A percentile compares a stretch with the other conserved stretches of the same genome.
Evolutionary conservation across 2,329 filamentous ascomycete genomes (phyloP).

Genomic region (Aspergillus proliferans): DNA sequence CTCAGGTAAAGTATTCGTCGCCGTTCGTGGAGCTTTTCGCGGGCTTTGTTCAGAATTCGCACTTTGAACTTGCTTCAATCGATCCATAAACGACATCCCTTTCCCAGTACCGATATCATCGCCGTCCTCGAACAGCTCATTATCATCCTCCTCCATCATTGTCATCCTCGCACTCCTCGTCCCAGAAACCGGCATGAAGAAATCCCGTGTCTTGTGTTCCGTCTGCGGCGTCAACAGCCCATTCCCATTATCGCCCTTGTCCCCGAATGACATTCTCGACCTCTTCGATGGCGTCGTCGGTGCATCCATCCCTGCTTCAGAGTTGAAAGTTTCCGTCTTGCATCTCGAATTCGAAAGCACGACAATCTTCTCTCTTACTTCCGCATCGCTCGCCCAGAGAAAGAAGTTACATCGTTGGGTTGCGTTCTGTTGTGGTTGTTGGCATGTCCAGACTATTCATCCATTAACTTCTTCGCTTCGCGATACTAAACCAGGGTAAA

Average conservation of each 20-base stretch:
- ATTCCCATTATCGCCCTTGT: neutral
- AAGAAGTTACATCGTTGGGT: constrained; percentile 51
- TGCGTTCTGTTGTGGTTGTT: constrained; percentile 38
- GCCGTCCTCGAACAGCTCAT: constrained; percentile 30
- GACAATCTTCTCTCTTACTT: constrained; percentile 45
- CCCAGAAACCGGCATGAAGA: constrained; percentile 3
- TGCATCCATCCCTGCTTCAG: neutral
- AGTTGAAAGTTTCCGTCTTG: constrained; percentile 26
- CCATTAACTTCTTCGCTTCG: neutral
- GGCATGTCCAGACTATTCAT: constrained; percentile 51
- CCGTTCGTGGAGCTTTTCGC: constrained; percentile 31
- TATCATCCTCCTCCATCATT: constrained; percentile 29
- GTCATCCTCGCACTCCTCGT: constrained; percentile 21
- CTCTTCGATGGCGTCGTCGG: neutral
- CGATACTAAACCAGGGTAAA: neutral
- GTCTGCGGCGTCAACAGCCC: constrained; percentile 33
- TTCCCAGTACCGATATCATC: constrained; percentile 29
- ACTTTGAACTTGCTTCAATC: constrained; percentile 12
- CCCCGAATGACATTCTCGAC: neutral
- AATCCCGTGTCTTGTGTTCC: constrained; percentile 11
- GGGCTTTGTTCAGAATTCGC: constrained; percentile 21
- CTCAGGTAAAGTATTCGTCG: constrained; percentile 26
- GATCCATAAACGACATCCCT: constrained; percentile 13
- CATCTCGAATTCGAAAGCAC: constrained; percentile 46
- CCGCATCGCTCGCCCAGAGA: constrained; percentile 55